Evolutionary conservation across 164 flowering plant genomes (phyloP), one percentile per base, ranked within the genome.

Genomic region (Macadamia tetraphylla): DNA sequence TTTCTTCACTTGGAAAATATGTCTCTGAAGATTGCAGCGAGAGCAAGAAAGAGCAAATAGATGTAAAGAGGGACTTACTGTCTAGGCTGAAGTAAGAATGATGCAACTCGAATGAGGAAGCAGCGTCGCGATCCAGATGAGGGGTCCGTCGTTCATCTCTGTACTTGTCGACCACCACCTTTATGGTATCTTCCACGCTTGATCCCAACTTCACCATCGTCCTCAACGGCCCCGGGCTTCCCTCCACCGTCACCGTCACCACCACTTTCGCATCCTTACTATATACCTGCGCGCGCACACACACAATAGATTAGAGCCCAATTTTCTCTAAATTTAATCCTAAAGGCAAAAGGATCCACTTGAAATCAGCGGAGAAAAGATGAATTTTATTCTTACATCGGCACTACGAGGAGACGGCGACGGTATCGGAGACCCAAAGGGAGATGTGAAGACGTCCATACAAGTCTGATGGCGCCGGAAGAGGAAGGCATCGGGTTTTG

Each of bases 11-110:
- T 23, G 23, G 23, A 23, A 23, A 23, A 23, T 23, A 23, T 23
- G 23, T 23, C 23, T 23, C 23, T 23, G 23, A 23, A 23, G 23
- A 23, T 23, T 23, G 23, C 23, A 23, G 23, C 23, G 23, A 23
- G 23, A 23, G 23, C 23, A 23, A 23, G 23, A 23, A 23, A 23
- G 23, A 35, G 40, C 40, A 35, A 35, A 5, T 35, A 35, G 40
- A 35, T 35, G 40, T 35, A 60, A 6, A 4, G 49, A 61, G 44
- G 51, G 51, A 46, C 84, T 74, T 79, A 90, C 98, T 69, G 76
- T 90, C 77, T 62, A 94, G 89, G 79, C 96, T 88, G 79, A 91
- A 94, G 72, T 86, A 67, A n/a, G 98, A 94, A 32, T 75, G 79
- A 70, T 86, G 93, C 78, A 94, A 65, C 58, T 91, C 84, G 59